Percentiles rank a stretch among this genome's conserved stretches.
These are phyloP conservation scores for Phyllostachys edulis DNA, from an alignment of 176 grass and related monocot species.

Conservation along the genomic window DNA sequence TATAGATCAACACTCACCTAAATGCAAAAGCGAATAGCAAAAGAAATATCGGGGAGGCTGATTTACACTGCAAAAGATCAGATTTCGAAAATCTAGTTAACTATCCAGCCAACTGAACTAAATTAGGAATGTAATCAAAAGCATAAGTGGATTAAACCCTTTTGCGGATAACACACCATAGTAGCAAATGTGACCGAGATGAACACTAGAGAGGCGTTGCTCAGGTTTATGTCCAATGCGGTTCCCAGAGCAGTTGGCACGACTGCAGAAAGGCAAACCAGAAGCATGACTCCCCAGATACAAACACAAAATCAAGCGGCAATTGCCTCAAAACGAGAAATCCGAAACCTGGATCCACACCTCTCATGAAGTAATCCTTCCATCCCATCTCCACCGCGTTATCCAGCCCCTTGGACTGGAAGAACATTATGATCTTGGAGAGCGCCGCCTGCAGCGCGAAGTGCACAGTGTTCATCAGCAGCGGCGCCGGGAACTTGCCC, in stretches of 20 bases:
- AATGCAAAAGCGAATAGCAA: conserved; percentile 97
- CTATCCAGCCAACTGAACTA: conserved; percentile 16
- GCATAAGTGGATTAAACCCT: neutral
- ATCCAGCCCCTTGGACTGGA: conserved; percentile 65
- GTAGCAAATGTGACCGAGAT: conserved; percentile 97
- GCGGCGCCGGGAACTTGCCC: conserved; percentile 95
- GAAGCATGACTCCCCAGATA: neutral
- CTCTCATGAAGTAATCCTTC: conserved; percentile 97
- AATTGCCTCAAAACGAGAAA: neutral
- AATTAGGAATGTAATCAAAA: neutral
- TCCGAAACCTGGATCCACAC: conserved; percentile 26
- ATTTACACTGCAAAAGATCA: conserved; percentile 92
- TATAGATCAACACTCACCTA: conserved; percentile 57
- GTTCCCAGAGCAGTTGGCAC: conserved; percentile 95
- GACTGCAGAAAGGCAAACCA: conserved; percentile 57
- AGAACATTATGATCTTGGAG: conserved; percentile 70
- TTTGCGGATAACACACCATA: conserved; percentile 65
- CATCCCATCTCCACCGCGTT: conserved; percentile 68
- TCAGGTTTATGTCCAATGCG: conserved; percentile 96
- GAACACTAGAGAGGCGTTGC: conserved; percentile 97
- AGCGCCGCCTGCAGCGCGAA: conserved; percentile 92
- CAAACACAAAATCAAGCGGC: neutral
- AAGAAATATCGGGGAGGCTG: conserved; percentile 93
- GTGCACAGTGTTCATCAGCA: conserved; percentile 99
- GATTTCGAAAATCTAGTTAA: conserved; percentile 27